Evolutionary conservation across 208 protist species (phyloP).

Genomic region (Trypanosoma brucei): DNA sequence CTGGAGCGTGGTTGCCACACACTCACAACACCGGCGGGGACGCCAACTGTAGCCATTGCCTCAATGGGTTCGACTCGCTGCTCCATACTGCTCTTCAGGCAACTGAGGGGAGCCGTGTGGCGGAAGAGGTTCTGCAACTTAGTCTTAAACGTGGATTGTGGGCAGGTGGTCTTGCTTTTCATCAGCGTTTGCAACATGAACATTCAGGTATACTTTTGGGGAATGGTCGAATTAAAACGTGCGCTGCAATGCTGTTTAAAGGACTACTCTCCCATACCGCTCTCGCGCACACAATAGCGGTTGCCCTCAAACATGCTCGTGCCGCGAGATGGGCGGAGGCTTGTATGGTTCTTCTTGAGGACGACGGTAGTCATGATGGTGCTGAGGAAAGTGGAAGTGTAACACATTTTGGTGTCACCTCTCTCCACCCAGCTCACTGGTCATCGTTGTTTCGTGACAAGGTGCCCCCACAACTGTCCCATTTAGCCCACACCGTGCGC

Average conservation of each 20-base stretch:
- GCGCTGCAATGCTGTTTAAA: constrained; percentile 40
- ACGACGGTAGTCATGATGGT: constrained; percentile 3
- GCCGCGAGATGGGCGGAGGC: constrained; percentile 44
- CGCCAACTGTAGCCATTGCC: neutral
- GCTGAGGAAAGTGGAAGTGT: neutral
- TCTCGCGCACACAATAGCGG: constrained; percentile 38
- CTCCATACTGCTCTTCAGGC: constrained; percentile 35
- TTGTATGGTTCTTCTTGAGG: constrained; percentile 39
- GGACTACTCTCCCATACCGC: constrained; percentile 43
- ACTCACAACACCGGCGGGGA: neutral
- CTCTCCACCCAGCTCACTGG: neutral
- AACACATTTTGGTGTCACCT: neutral
- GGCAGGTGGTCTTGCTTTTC: constrained; percentile 54
- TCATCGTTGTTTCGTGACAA: constrained; percentile 17
- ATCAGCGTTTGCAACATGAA: constrained; percentile 44
- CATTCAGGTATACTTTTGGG: constrained; percentile 38
- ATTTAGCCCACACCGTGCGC: constrained; percentile 47
- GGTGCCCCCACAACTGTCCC: constrained; percentile 35
- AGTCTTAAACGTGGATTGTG: constrained; percentile 49
- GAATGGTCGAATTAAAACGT: constrained; percentile 33
- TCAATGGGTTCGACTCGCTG: constrained; percentile 29
- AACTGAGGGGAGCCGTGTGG: constrained; percentile 28
- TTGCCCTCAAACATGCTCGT: constrained; percentile 31
- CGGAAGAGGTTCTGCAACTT: constrained; percentile 43
- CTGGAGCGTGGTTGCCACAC: constrained; percentile 48